Evolutionary conservation across 1,284 basidiomycete species (phyloP).

Genomic region (Cutaneotrichosporon mucoides): DNA sequence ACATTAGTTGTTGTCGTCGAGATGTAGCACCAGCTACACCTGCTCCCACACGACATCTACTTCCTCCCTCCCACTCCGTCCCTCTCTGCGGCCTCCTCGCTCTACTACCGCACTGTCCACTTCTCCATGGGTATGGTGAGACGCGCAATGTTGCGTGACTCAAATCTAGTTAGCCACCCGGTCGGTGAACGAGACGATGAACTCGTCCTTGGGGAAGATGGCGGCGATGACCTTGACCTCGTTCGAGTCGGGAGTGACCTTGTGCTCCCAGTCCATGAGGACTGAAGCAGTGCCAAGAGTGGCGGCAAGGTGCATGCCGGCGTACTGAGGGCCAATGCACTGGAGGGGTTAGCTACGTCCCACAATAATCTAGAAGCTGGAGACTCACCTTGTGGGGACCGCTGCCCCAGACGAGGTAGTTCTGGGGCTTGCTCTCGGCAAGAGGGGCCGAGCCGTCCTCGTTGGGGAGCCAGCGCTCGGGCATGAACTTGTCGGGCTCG

Average conservation of each 20-base stretch:
- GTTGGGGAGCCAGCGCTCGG: conserved; percentile 90
- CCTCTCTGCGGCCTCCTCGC: not conserved
- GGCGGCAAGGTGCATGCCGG: conserved; percentile 83
- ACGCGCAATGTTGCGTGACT: not conserved
- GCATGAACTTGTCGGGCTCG: conserved; percentile 74
- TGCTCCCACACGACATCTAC: not conserved
- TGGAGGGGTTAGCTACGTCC: conserved; percentile 10
- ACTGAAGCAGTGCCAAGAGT: conserved; percentile 79
- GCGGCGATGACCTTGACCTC: conserved; percentile 88
- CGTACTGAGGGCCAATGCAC: conserved; percentile 92
- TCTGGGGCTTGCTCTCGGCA: conserved; percentile 83
- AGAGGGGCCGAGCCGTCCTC: conserved; percentile 55
- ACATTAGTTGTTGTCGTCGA: not conserved
- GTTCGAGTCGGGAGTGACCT: conserved; percentile 70
- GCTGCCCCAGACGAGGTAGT: conserved; percentile 92
- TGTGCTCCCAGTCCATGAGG: conserved; percentile 84
- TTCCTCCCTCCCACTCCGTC: not conserved
- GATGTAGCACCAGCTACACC: too few species aligned
- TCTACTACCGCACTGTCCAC: too few species aligned
- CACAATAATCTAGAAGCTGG: not conserved
- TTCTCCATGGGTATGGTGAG: too few species aligned
- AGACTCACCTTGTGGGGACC: conserved; percentile 69
- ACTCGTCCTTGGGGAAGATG: conserved; percentile 91
- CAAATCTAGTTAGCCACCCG: not conserved
- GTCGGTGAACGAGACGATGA: conserved; percentile 64